A percentile compares a stretch with the other conserved stretches of the same genome.
phyloP scores from a whole-genome alignment of 371 early-diverging fungal species.

The Nematocida sp. region DNA sequence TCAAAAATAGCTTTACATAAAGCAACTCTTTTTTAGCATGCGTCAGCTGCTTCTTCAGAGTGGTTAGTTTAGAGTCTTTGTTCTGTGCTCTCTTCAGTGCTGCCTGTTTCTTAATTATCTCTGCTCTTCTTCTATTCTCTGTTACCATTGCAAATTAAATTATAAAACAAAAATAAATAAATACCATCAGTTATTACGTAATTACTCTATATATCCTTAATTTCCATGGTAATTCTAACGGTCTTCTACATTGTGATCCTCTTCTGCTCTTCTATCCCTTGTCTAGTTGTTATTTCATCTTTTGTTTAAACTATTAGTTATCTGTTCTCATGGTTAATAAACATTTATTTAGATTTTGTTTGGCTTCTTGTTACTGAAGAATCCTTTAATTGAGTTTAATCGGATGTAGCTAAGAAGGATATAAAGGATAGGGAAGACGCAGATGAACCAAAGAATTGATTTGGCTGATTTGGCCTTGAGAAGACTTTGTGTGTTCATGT shows the following conservation, averaged over 20 bases:
- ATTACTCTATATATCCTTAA: no score
- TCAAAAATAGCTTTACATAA: slow-evolving; percentile 53
- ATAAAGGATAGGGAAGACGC: slow-evolving; percentile 40
- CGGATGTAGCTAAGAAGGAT: slow-evolving; percentile 37
- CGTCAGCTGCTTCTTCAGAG: background rate
- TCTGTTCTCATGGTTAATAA: no score
- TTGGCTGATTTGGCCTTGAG: slow-evolving; percentile 25
- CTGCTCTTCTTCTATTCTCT: slow-evolving; percentile 43
- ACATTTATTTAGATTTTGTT: slow-evolving; percentile 33
- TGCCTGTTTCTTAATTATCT: slow-evolving; percentile 18
- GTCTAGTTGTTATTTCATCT: no score
- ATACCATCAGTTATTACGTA: no score
- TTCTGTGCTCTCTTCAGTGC: background rate
- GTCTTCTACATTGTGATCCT: no score
- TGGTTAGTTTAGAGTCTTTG: background rate
- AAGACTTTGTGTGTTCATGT: slow-evolving; percentile 5
- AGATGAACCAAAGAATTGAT: slow-evolving; percentile 18
- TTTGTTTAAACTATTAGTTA: no score
- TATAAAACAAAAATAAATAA: no score
- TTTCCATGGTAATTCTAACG: no score
- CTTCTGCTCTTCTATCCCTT: no score
- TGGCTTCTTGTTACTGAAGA: slow-evolving; percentile 26
- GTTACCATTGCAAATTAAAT: no score
- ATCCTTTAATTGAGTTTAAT: slow-evolving; percentile 38
- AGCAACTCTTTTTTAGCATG: slow-evolving; percentile 30